Percentiles rank a stretch among this genome's conserved stretches.
Conservation (phyloP, 257 asterid species). For the Nicotiana tomentosiformis region DNA sequence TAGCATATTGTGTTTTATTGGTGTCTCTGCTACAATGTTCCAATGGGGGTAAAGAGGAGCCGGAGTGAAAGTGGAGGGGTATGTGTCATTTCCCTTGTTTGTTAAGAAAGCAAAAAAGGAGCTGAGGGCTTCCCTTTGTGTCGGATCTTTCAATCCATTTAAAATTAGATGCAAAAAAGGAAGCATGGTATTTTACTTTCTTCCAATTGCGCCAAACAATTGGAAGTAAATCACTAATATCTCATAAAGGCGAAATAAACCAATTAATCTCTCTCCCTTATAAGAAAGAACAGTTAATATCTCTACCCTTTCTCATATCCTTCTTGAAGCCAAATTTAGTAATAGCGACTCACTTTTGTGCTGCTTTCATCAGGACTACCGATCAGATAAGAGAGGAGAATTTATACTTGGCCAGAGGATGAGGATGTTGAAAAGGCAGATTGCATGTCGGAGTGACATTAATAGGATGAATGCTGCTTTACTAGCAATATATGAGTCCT, state of each 20-base stretch:
- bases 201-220: too few relatives aligned
- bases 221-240: too few relatives aligned
- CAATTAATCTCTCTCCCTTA: too few relatives aligned
- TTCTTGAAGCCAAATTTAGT: not conserved
- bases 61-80: too few relatives aligned
- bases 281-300: too few relatives aligned
- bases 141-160: too few relatives aligned
- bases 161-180: too few relatives aligned
- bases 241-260: too few relatives aligned
- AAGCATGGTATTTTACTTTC: too few relatives aligned
- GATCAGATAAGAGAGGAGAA: constrained; percentile 82
- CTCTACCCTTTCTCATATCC: not conserved
- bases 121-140: too few relatives aligned
- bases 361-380: constrained; percentile 52
- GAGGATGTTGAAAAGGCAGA: constrained; percentile 52
- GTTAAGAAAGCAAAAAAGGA: too few relatives aligned
- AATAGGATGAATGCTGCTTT: constrained; percentile 41
- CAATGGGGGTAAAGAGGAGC: not conserved
- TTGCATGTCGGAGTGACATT: constrained; percentile 55
- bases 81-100: too few relatives aligned
- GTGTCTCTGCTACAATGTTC: not conserved
- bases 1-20: not conserved
- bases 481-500: constrained; percentile 53
- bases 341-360: not conserved
- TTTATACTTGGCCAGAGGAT: constrained; percentile 68